Evolutionary conservation across 1,284 basidiomycete genomes (phyloP).

Genomic region (Quambalaria eucalypti): DNA sequence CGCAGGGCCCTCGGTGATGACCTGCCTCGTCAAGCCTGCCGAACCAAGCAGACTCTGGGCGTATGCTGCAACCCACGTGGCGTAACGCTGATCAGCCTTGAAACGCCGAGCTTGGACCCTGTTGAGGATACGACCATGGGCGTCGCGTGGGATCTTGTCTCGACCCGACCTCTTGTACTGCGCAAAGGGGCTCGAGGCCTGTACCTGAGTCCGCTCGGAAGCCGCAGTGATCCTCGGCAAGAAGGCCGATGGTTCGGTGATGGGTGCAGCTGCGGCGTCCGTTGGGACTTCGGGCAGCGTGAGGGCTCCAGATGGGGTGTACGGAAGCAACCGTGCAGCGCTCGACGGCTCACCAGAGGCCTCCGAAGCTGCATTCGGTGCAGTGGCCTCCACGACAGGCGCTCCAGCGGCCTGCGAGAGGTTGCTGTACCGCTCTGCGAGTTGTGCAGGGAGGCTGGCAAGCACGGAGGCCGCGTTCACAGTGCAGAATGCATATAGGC

Average conservation of each 20-base stretch:
- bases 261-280: not conserved
- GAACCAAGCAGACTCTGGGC: not conserved
- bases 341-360: not conserved
- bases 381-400: too few species aligned
- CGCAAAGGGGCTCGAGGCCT: not conserved
- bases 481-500: not conserved
- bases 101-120: not conserved
- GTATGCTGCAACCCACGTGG: not conserved
- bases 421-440: not conserved
- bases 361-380: too few species aligned
- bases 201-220: not conserved
- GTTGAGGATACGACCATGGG: conserved; percentile 1
- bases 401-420: not conserved
- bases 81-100: not conserved
- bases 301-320: not conserved
- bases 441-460: not conserved
- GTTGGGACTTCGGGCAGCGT: not conserved
- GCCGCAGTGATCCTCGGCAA: not conserved
- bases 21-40: not conserved
- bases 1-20: not conserved
- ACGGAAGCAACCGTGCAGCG: not conserved
- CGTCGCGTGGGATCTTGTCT: not conserved
- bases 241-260: not conserved
- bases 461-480: not conserved
- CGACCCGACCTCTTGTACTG: not conserved